A percentile compares a stretch with the other conserved stretches of the same genome.
phyloP scores from a whole-genome alignment of 179 eudicot genomes.

The Silene noctiflora region DNA sequence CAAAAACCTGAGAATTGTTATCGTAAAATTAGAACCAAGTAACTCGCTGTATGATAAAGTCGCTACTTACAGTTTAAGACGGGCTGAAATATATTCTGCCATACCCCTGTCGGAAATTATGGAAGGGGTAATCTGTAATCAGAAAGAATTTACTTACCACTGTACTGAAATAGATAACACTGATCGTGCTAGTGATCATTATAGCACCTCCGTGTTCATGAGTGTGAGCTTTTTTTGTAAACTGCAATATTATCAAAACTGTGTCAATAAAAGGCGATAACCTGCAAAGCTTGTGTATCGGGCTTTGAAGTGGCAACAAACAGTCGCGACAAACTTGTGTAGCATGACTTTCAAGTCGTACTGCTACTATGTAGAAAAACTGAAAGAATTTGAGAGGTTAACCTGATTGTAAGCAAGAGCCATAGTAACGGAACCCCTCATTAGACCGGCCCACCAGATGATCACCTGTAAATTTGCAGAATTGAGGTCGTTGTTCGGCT shows the following conservation, averaged over 20 bases:
- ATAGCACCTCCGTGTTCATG: constrained; percentile 35
- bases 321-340: not conserved
- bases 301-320: not conserved
- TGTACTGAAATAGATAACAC: constrained; percentile 60
- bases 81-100: not conserved
- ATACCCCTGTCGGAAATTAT: no score
- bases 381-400: not conserved
- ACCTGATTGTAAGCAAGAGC: constrained; percentile 73
- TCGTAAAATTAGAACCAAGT: not conserved
- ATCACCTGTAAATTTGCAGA: constrained; percentile 33
- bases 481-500: not conserved
- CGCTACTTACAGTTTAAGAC: not conserved
- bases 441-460: constrained; percentile 69
- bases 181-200: constrained; percentile 58
- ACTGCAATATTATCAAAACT: constrained; percentile 18
- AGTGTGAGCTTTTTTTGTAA: constrained; percentile 32
- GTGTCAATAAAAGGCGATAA: not conserved
- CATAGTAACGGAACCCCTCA: constrained; percentile 67
- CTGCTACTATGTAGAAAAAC: not conserved
- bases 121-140: no score
- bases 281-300: not conserved
- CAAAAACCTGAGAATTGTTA: constrained; percentile 38
- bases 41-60: not conserved
- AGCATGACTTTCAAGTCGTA: no score
- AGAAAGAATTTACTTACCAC: constrained; percentile 37